Base-by-base conservation (phyloP, 352 stramenopile genomes). In the Peronospora farinosa region DNA sequence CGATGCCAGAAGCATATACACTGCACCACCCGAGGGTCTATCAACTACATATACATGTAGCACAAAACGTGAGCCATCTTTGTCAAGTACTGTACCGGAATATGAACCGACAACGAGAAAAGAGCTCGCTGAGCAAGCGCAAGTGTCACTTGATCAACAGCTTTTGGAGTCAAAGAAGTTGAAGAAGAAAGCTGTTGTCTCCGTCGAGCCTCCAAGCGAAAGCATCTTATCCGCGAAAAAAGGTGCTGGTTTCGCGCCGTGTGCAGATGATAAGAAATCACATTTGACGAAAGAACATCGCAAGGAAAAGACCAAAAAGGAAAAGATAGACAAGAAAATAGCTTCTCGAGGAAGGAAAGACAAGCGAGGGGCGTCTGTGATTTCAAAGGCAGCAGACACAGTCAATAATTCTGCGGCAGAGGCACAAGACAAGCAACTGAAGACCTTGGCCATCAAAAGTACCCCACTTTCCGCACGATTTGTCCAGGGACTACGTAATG, bases 221-320 rank as follows among this genome's bases (percentile, higher is more conserved):
- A 54, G 9, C 19, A 53, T 12, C 7, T 27, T 13, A 10, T 13
- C 19, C 1, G 37, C 10, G 25, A 19, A 30, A 21, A 55, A 28
- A n/a, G n/a, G n/a, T 27, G 31, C 19, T 36, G 17, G 40, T 9
- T 27, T 5, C 23, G 23, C 23, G 35, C 32, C 21, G 36, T 45
- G 47, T 32, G 13, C 23, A 23, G 33, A 23, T 25, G 31, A 33
- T n/a, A 61, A 64, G 8, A 78, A 71, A 38, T 79, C 78, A 27
- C 40, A 60, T 9, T 38, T 30, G 36, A 21, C 19, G 1, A 82
- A 75, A 33, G 67, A 78, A n/a, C 36, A 59, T 7, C 66, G 67
- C 32, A 84, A 82, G 37, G 73, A 88, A 11, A 85, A 83, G 23
- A 37, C 54, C 10, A 79, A 80, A 47, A 84, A 85, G 43, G 66